Conservation (phyloP, 306 rosid species). For the Rubus parviflorus region DNA sequence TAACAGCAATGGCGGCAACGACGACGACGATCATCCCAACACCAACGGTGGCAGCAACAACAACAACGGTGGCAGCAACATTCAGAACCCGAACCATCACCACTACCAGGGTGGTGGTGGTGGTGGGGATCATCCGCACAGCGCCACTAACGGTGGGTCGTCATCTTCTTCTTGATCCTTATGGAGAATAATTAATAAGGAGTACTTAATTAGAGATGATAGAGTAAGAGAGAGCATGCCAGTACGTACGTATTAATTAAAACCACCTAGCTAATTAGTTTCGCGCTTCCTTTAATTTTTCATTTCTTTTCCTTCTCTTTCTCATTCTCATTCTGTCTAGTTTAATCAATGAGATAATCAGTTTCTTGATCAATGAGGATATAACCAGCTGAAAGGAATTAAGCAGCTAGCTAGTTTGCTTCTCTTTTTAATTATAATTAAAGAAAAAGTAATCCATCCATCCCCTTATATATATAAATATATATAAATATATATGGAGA, state of each 20-base stretch:
- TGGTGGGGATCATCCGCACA: conserved; percentile 30
- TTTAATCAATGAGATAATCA: conserved; percentile 59
- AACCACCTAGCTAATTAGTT: conserved; percentile 34
- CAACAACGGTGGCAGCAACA: conserved; percentile 13
- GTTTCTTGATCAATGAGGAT: conserved; percentile 39
- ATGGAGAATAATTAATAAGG: conserved; percentile 42
- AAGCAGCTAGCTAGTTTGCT: conserved; percentile 22
- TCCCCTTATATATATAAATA: too few species aligned
- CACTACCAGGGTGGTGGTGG: conserved; percentile 30
- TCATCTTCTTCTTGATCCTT: conserved; percentile 87
- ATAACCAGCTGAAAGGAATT: conserved; percentile 26
- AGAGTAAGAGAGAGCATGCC: conserved; percentile 45
- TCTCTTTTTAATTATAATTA: neutral
- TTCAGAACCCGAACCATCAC: conserved; percentile 31
- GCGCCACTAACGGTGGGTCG: conserved; percentile 84
- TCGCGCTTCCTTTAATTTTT: conserved; percentile 13
- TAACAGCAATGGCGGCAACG: neutral
- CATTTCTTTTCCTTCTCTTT: neutral
- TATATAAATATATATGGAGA: neutral
- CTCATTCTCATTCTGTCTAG: conserved; percentile 35
- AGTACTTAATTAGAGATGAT: conserved; percentile 30
- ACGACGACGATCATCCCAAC: neutral
- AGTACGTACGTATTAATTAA: conserved; percentile 27
- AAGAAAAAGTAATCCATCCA: neutral
- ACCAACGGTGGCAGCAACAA: conserved; percentile 4